Evolutionary conservation across 2,329 filamentous ascomycete species (phyloP), one percentile per base, ranked within the genome.

Genomic region (Lachnellula occidentalis): DNA sequence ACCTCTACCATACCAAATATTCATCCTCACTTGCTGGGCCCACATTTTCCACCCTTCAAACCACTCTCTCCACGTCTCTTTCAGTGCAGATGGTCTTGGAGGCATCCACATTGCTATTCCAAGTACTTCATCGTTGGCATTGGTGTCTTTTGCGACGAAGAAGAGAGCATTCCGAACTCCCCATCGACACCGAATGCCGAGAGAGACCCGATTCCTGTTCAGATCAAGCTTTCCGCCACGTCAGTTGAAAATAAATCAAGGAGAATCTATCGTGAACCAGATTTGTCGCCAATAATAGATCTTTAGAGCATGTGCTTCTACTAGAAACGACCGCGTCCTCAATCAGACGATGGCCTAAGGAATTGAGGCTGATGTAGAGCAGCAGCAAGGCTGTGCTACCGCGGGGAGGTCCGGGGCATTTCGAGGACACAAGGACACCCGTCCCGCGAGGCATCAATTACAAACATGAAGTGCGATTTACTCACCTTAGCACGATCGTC

Each of bases 41-140:
- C 83, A 89, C 14, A 90, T 73, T n/a, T 76, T 73, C 83, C 85
- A 89, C 53, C 73, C 73, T 53, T 86, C 81, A 1, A 79, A 66
- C 77, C 83, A 88, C 48, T 82, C 76, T 22, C 73, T 70, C 85
- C 85, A 89, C 5, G 76, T 78, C 45, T 78, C 71, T 15, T 77
- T 74, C 46, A 76, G 66, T 4, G 68, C 71, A 0, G 73, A 67
- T 0, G 72, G 71, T 14, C 74, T 75, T 0, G 86, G 86, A 1
- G 77, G 77, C 51, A 88, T 73, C 87, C 87, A 90, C 79, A 87
- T 88, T 54, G 85, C 82, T 22, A 88, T 83, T 9, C 87, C 87
- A 27, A 89, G 76, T 36, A 89, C 77, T 54, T 79, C 77, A 41
- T 75, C 71, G 49, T 66, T 70, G 31, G 61, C 55, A 34, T 59